These are phyloP conservation scores for Chlorella sp. DNA, from an alignment of 139 green algal genomes.

Conservation along the genomic window DNA sequence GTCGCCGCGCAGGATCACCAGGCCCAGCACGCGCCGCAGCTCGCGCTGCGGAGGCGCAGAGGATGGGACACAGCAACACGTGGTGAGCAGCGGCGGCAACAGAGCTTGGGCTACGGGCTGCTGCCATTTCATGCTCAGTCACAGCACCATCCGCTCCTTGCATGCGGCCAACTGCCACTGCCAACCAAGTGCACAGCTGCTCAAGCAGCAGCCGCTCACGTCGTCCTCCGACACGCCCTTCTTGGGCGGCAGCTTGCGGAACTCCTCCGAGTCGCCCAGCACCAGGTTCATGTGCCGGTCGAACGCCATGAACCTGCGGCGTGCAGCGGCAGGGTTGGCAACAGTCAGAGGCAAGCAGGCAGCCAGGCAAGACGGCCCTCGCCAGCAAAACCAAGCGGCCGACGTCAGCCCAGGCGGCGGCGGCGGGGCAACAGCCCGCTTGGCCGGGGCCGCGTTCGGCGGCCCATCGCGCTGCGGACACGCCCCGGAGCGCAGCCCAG, in stretches of 20 bases:
- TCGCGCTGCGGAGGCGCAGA: conserved; percentile 73
- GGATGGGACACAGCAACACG: too few species aligned
- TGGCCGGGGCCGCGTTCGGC: too few species aligned
- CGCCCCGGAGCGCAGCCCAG: background rate
- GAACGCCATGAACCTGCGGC: conserved; percentile 98
- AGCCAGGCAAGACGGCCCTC: too few species aligned
- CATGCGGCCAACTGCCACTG: too few species aligned
- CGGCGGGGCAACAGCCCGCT: too few species aligned
- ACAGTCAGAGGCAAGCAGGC: too few species aligned
- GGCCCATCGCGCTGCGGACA: background rate
- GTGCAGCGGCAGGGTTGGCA: too few species aligned
- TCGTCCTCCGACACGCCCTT: conserved; percentile 90
- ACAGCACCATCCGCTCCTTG: too few species aligned
- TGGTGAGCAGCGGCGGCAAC: background rate
- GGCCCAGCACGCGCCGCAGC: conserved; percentile 91
- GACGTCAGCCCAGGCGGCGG: too few species aligned
- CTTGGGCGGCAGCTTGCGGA: conserved; percentile 93
- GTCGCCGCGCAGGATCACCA: conserved; percentile 95
- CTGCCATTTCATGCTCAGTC: too few species aligned
- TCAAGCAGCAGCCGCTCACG: conserved; percentile 50
- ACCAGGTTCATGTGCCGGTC: conserved; percentile 99
- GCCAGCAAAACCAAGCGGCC: too few species aligned
- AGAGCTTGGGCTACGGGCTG: too few species aligned
- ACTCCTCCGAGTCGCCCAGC: conserved; percentile 97
- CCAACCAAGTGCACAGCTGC: background rate